Conservation (phyloP, 257 asterid species). For the Echites panduratus region DNA sequence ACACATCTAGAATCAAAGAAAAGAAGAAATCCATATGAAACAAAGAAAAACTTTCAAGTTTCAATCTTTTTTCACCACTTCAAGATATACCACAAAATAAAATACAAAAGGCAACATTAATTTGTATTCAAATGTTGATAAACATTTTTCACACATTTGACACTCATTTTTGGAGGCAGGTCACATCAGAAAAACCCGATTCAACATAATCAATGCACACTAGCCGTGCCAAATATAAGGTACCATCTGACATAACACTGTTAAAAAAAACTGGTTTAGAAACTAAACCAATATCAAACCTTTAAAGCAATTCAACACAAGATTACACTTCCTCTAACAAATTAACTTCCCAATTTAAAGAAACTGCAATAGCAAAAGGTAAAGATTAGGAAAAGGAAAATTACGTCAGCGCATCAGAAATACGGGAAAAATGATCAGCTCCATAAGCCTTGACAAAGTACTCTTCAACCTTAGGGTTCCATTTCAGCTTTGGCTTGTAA, state of each 20-base stretch:
- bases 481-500: conserved; percentile 60
- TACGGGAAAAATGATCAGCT: conserved; percentile 66
- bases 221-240: neutral
- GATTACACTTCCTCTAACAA: neutral
- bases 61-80: neutral
- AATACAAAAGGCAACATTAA: neutral
- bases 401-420: conserved; percentile 73
- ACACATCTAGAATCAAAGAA: neutral
- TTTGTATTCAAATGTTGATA: neutral
- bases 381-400: neutral
- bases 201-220: neutral
- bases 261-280: neutral
- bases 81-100: neutral
- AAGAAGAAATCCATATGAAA: neutral
- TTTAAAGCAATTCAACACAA: neutral
- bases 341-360: neutral
- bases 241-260: neutral
- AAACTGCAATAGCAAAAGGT: neutral
- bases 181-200: neutral
- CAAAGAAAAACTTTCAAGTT: neutral
- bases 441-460: conserved; percentile 81
- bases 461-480: conserved; percentile 85
- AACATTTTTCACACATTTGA: neutral
- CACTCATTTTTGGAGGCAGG: neutral
- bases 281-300: neutral